These are phyloP conservation scores for Poa pratensis DNA, from an alignment of 176 grass and related monocot species.

Conservation along the genomic window DNA sequence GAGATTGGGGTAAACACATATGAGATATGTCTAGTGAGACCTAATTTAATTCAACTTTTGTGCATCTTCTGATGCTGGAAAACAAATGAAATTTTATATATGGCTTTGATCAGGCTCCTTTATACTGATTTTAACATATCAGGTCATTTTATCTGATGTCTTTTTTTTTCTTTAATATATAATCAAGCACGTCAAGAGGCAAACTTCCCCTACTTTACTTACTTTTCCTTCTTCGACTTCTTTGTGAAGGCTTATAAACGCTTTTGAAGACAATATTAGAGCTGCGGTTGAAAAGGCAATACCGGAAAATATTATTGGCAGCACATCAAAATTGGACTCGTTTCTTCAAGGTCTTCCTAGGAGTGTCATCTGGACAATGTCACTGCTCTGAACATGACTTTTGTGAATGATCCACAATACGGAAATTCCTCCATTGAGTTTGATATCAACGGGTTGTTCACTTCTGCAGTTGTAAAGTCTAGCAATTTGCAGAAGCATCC, in stretches of 20 bases:
- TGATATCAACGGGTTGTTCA: slow-evolving; percentile 80
- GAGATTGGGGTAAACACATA: neutral
- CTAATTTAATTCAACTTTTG: slow-evolving; percentile 10
- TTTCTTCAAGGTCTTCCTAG: slow-evolving; percentile 81
- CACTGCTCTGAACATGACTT: slow-evolving; percentile 81
- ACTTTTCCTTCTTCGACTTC: slow-evolving; percentile 28
- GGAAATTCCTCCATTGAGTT: slow-evolving; percentile 83
- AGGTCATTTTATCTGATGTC: neutral
- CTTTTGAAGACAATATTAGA: slow-evolving; percentile 85
- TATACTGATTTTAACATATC: slow-evolving; percentile 26
- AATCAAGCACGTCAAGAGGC: slow-evolving; percentile 21
- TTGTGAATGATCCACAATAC: slow-evolving; percentile 68
- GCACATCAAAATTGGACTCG: slow-evolving; percentile 72
- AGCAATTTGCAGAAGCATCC: slow-evolving; percentile 55
- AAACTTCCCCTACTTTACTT: neutral
- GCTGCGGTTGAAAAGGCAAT: slow-evolving; percentile 84
- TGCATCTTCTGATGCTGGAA: neutral
- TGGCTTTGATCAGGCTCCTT: neutral
- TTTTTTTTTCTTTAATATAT: slow-evolving; percentile 17
- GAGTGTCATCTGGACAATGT: slow-evolving; percentile 63
- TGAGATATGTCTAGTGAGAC: neutral
- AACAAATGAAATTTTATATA: neutral
- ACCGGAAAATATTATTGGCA: slow-evolving; percentile 72
- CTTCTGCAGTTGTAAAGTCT: slow-evolving; percentile 46
- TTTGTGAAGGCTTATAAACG: slow-evolving; percentile 85